Evolutionary conservation across 2,329 filamentous ascomycete genomes (phyloP).

Genomic region (Neospermospora avenae): DNA sequence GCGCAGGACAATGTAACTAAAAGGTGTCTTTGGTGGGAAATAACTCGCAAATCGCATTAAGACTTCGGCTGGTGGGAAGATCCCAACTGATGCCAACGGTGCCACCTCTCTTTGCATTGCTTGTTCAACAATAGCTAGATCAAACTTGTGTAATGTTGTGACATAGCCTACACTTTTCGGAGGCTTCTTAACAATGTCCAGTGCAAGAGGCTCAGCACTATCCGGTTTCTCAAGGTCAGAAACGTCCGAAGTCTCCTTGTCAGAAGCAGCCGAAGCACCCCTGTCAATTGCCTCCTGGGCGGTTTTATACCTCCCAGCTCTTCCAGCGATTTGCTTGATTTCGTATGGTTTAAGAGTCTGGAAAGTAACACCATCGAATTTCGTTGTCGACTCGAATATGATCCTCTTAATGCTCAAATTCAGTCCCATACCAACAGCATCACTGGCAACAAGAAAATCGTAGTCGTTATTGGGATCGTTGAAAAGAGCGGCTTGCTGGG

Average conservation of each 20-base stretch:
- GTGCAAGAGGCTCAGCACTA: neutral
- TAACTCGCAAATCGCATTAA: constrained; percentile 76
- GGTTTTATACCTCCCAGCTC: constrained; percentile 81
- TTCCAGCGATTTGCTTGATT: constrained; percentile 91
- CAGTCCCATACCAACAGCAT: constrained; percentile 95
- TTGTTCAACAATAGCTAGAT: constrained; percentile 59
- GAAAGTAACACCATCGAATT: constrained; percentile 61
- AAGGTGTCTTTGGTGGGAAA: constrained; percentile 76
- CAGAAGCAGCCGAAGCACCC: neutral
- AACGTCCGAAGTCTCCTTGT: neutral
- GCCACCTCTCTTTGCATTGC: constrained; percentile 63
- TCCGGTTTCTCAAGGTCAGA: neutral
- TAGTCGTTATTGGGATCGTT: constrained; percentile 96
- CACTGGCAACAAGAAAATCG: constrained; percentile 88
- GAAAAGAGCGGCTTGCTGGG: constrained; percentile 87
- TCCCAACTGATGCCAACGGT: constrained; percentile 66
- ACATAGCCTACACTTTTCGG: constrained; percentile 59
- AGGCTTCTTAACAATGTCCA: constrained; percentile 4
- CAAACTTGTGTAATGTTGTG: constrained; percentile 70
- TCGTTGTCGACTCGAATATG: constrained; percentile 76
- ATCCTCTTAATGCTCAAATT: constrained; percentile 91
- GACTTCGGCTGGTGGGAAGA: constrained; percentile 68
- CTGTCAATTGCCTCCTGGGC: constrained; percentile 53
- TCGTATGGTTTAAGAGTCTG: constrained; percentile 67
- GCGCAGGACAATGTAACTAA: constrained; percentile 77